These are phyloP conservation scores for Pleurotus platypus DNA, from an alignment of 768 basidiomycete genomes.

Conservation along the genomic window DNA sequence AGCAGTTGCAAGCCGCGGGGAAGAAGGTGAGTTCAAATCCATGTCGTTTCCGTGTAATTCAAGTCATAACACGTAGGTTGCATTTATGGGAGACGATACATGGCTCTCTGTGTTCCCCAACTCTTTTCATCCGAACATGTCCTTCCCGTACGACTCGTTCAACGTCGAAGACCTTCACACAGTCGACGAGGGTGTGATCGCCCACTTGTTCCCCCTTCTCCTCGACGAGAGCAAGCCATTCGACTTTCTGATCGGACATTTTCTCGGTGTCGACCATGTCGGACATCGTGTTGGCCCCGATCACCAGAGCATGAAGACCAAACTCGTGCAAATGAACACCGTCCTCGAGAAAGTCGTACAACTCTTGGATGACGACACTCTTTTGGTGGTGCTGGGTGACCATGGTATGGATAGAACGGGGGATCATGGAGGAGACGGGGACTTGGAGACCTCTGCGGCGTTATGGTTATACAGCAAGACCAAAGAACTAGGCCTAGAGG, in stretches of 20 bases:
- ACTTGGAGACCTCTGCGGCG: slow-evolving; percentile 78
- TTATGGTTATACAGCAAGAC: slow-evolving; percentile 94
- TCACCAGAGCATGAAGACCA: slow-evolving; percentile 79
- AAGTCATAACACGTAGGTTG: slow-evolving; percentile 40
- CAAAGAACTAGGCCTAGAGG: slow-evolving; percentile 35
- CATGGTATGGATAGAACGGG: slow-evolving; percentile 96
- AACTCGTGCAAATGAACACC: slow-evolving; percentile 84
- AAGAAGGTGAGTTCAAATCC: slow-evolving; percentile 47
- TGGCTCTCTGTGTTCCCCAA: slow-evolving; percentile 90
- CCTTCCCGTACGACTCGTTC: slow-evolving; percentile 92
- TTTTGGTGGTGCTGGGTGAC: slow-evolving; percentile 90
- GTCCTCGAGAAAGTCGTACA: slow-evolving; percentile 74
- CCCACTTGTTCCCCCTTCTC: slow-evolving; percentile 80
- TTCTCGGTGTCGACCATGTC: slow-evolving; percentile 94
- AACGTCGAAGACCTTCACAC: slow-evolving; percentile 98
- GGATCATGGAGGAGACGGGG: slow-evolving; percentile 92
- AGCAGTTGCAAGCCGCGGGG: slow-evolving; percentile 58
- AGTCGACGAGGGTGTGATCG: slow-evolving; percentile 88
- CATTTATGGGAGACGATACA: slow-evolving; percentile 96
- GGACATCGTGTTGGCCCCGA: slow-evolving; percentile 94
- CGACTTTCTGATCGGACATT: slow-evolving; percentile 89
- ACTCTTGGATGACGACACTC: slow-evolving; percentile 77
- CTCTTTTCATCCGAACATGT: slow-evolving; percentile 66
- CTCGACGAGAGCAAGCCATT: slow-evolving; percentile 51
- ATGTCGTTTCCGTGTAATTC: background rate